These are phyloP conservation scores for Cronartium quercuum DNA, from an alignment of 1,284 basidiomycete species.

Conservation along the genomic window DNA sequence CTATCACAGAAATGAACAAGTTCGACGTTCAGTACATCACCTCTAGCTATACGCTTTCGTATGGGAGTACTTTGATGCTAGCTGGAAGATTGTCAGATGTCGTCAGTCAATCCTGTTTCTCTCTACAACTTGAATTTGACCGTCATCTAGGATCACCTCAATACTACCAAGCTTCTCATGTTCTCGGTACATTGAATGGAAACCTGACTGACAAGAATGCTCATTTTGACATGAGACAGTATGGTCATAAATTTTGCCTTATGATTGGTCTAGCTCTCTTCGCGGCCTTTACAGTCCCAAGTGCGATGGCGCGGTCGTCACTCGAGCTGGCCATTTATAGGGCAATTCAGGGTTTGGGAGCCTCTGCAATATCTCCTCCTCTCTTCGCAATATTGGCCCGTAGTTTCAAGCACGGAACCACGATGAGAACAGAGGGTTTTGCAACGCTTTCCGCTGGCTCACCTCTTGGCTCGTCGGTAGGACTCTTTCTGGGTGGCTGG, in stretches of 20 bases:
- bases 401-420: background rate
- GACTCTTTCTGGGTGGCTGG: slow-evolving; percentile 22
- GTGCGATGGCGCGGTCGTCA: slow-evolving; percentile 7
- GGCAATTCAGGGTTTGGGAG: slow-evolving; percentile 32
- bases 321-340: slow-evolving; percentile 23
- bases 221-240: background rate
- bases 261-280: slow-evolving; percentile 7
- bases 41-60: slow-evolving; percentile 13
- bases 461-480: slow-evolving; percentile 23
- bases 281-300: background rate
- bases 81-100: slow-evolving; percentile 28
- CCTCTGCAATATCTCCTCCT: slow-evolving; percentile 24
- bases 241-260: slow-evolving; percentile 28
- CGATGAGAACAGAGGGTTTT: slow-evolving; percentile 21
- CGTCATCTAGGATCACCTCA: no score
- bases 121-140: background rate
- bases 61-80: slow-evolving; percentile 17
- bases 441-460: slow-evolving; percentile 17
- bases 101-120: slow-evolving; percentile 5
- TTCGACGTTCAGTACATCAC: slow-evolving; percentile 23
- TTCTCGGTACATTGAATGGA: no score
- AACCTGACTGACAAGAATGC: no score
- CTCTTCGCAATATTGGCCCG: slow-evolving; percentile 22
- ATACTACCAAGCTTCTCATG: no score
- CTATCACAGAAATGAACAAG: slow-evolving; percentile 11